Conservation (phyloP, 768 basidiomycete genomes). For the Favolaschia claudopus region DNA sequence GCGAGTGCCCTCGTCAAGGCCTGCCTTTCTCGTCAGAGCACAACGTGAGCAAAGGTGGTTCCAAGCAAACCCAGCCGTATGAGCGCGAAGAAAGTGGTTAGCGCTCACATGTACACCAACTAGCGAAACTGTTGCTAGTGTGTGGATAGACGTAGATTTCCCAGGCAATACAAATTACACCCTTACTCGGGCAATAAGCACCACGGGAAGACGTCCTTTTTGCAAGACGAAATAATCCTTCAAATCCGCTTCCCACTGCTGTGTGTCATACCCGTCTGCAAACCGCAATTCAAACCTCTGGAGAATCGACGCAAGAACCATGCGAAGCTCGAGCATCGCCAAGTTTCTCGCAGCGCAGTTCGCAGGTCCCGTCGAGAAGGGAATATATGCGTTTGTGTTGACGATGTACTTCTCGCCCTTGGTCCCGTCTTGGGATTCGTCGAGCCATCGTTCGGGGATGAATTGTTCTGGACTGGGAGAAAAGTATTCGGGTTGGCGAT, state of each 20-base stretch:
- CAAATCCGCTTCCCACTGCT: conserved; percentile 42
- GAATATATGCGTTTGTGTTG: conserved; percentile 49
- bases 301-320: conserved; percentile 45
- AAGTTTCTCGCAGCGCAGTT: conserved; percentile 54
- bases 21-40: no score
- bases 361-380: conserved; percentile 53
- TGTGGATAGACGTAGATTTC: no score
- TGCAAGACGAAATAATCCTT: conserved; percentile 48
- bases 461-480: conserved; percentile 40
- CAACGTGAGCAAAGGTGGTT: no score
- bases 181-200: no score
- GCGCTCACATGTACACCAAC: no score
- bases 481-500: conserved; percentile 55
- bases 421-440: no score
- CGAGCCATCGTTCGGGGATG: conserved; percentile 52
- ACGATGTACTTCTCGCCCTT: no score
- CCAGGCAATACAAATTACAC: no score
- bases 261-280: conserved; percentile 43
- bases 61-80: no score
- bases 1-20: no score
- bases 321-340: conserved; percentile 52
- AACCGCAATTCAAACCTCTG: conserved; percentile 50
- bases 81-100: no score
- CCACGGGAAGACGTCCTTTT: conserved; percentile 42
- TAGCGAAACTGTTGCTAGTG: no score